A percentile compares a stretch with the other conserved stretches of the same genome.
Evolutionary conservation across 2,329 filamentous ascomycete species (phyloP).

Genomic region (Cercospora berteroae): DNA sequence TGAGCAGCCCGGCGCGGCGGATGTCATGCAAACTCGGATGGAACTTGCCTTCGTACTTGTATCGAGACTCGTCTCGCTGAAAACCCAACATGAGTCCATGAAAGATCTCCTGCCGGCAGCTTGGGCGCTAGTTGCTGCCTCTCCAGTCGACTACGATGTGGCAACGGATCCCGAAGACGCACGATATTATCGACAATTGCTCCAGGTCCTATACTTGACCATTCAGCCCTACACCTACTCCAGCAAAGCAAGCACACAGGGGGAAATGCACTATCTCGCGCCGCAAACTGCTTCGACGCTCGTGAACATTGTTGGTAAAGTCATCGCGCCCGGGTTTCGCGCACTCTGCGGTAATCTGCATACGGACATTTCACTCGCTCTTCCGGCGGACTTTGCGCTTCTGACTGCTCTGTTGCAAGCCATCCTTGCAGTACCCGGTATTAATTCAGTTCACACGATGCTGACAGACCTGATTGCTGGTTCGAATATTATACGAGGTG

Average conservation of each 20-base stretch:
- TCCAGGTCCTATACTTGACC: conserved; percentile 81
- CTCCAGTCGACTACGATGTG: conserved; percentile 58
- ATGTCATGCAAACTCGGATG: conserved; percentile 71
- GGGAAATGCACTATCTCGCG: conserved; percentile 34
- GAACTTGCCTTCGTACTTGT: conserved; percentile 80
- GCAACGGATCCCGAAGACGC: conserved; percentile 57
- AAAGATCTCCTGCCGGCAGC: conserved; percentile 55
- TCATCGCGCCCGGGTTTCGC: conserved; percentile 79
- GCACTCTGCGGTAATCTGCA: conserved; percentile 79
- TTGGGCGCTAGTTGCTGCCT: conserved; percentile 59
- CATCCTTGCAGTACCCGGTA: conserved; percentile 72
- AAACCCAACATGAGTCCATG: conserved; percentile 51
- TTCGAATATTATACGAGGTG: conserved; percentile 71
- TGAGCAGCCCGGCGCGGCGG: conserved; percentile 77
- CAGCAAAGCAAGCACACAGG: conserved; percentile 9
- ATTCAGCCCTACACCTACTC: conserved; percentile 60
- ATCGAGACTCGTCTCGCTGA: conserved; percentile 67
- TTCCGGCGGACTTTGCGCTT: conserved; percentile 78
- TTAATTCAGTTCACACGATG: conserved; percentile 55
- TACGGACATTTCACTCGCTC: conserved; percentile 41
- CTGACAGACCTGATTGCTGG: conserved; percentile 53
- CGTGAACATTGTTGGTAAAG: conserved; percentile 74
- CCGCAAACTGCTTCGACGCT: conserved; percentile 55
- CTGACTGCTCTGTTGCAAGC: conserved; percentile 86
- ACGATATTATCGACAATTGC: conserved; percentile 75